A percentile compares a stretch with the other conserved stretches of the same genome.
Evolutionary conservation across 2,329 filamentous ascomycete genomes (phyloP).

Genomic region (Alternaria brassicicola): DNA sequence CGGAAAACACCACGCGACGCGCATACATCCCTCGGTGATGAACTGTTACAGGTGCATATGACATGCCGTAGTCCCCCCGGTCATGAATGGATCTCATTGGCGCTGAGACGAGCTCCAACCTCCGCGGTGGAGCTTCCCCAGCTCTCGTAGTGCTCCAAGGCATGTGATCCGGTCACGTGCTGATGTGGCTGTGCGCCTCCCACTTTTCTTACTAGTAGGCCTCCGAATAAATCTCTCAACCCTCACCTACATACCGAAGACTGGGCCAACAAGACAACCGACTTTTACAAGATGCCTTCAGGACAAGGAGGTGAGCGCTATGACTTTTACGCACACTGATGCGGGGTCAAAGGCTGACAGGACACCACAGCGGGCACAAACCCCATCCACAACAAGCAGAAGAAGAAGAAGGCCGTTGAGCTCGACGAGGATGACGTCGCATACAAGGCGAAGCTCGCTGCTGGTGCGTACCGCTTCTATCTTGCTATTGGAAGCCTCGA

Average conservation of each 20-base stretch:
- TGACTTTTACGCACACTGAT: not conserved
- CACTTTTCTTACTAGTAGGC: constrained; percentile 23
- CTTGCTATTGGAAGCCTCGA: not conserved
- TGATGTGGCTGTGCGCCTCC: constrained; percentile 15
- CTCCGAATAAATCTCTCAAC: constrained; percentile 16
- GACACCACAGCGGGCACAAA: constrained; percentile 55
- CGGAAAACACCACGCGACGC: not conserved
- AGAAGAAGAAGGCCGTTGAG: constrained; percentile 79
- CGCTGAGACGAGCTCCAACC: not conserved
- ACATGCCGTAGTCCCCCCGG: not conserved
- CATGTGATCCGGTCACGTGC: constrained; percentile 1
- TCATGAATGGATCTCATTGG: not conserved
- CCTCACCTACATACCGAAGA: constrained; percentile 8
- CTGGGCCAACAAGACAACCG: not conserved
- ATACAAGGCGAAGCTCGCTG: constrained; percentile 81
- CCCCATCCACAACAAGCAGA: constrained; percentile 72
- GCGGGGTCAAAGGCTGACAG: constrained; percentile 31
- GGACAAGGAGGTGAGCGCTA: constrained; percentile 55
- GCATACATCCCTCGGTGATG: not conserved
- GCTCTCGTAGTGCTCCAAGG: not conserved
- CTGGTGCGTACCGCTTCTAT: constrained; percentile 65
- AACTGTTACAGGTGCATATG: not conserved
- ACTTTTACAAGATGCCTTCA: constrained; percentile 54
- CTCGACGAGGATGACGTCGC: constrained; percentile 87
- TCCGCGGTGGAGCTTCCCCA: not conserved